Evolutionary conservation across 495 filamentous ascomycete genomes (phyloP), one percentile per base, ranked within the genome.

Genomic region (Podospora fimiseda): DNA sequence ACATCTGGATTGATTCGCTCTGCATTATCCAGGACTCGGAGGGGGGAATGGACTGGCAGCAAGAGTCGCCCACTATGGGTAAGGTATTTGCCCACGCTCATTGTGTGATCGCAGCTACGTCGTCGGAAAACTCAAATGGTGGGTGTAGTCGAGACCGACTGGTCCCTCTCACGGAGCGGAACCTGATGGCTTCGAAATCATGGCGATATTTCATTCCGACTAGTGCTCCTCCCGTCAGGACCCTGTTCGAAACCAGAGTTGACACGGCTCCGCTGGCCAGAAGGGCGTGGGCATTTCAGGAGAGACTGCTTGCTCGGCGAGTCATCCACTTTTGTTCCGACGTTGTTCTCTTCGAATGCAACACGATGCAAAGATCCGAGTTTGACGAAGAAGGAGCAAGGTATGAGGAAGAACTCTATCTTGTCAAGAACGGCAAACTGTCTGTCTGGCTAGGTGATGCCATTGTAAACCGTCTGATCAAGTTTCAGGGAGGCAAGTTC

Each of bases 231-330:
- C 38, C 48, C 2, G 11, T 50, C 2, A 4, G 48, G 13, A n/a
- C 48, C 14, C 36, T 50, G 3, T 50, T 50, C 37, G 16, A 50
- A 14, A 39, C 30, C 14, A 19, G 36, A 7, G 48, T 50, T 14
- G 20, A 50, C 13, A 18, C 30, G 14, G 30, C 48, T 11, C 48
- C 36, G 2, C 48, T 50, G 11, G 42, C 20, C 11, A 50, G 42
- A 5, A 55, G 67, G 11, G 67, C 54, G 3, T 70, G 68, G 68
- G 62, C 58, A 8, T 56, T 63, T 6, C 67, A 71, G 43, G 68
- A 70, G 48, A 60, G 60, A 23, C 19, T 67, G 16, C 57, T 69
- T 1, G 53, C 67, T 0, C 48, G 46, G 0, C 56, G 68, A 1
- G 52, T 59, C 7, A 18, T 71, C 13, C 60, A 62, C 20, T 71